phyloP scores from a whole-genome alignment of 1,284 basidiomycete species.

The Papiliotrema nemorosa region DNA sequence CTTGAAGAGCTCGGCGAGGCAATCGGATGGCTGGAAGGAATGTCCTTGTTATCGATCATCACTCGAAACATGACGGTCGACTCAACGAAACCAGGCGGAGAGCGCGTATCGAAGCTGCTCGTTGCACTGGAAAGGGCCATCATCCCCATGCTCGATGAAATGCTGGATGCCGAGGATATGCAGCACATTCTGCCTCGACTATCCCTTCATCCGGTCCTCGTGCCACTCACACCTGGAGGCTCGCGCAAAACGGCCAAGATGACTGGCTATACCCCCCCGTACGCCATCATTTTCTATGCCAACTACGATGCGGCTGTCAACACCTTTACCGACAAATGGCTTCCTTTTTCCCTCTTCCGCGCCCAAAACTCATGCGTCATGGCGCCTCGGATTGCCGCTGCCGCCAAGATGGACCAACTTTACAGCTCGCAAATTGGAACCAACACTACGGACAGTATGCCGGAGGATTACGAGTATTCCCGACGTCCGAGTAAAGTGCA shows the following conservation, averaged over 20 bases:
- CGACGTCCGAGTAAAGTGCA: slow-evolving; percentile 46
- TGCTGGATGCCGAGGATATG: slow-evolving; percentile 42
- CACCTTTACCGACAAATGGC: slow-evolving; percentile 48
- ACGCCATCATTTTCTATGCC: slow-evolving; percentile 50
- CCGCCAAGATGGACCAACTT: slow-evolving; percentile 2
- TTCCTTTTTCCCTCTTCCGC: slow-evolving; percentile 50
- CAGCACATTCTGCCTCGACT: slow-evolving; percentile 43
- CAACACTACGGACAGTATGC: background rate
- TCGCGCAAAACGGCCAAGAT: slow-evolving; percentile 11
- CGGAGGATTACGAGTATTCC: slow-evolving; percentile 3
- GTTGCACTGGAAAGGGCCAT: slow-evolving; percentile 38
- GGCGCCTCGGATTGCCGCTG: slow-evolving; percentile 29
- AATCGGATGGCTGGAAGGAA: slow-evolving; percentile 42
- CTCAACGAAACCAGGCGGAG: slow-evolving; percentile 16
- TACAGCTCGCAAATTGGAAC: background rate
- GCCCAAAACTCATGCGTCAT: slow-evolving; percentile 50
- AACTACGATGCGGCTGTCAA: slow-evolving; percentile 49
- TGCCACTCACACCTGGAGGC: slow-evolving; percentile 38
- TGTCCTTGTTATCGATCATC: slow-evolving; percentile 44
- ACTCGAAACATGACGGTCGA: slow-evolving; percentile 34
- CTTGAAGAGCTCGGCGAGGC: slow-evolving; percentile 49
- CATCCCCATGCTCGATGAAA: slow-evolving; percentile 46
- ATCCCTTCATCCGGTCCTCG: slow-evolving; percentile 37
- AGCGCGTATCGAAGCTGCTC: slow-evolving; percentile 31
- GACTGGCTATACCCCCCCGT: slow-evolving; percentile 40